Base-by-base conservation (phyloP, 1,139 yeast genomes). In the Taiozyma sp. region DNA sequence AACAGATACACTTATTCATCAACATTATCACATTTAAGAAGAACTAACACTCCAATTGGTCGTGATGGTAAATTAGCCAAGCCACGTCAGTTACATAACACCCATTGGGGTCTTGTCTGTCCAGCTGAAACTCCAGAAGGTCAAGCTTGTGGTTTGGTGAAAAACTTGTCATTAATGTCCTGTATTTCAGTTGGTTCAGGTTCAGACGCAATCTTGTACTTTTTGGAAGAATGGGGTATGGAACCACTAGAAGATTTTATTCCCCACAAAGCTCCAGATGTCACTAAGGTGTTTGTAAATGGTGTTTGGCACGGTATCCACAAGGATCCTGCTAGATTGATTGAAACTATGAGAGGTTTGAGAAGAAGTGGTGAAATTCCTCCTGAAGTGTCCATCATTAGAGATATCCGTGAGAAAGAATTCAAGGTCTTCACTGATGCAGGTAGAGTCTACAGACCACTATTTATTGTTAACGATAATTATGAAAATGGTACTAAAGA, bases 121-220 rank as follows among this genome's bases (percentile, higher is more conserved):
- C 99, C 99, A 45, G 99, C 99, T 28, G 99, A 93, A 72, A 93
- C 99, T 16, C 99, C 99, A 4, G 99, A 93, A 77, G 99, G 99
- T 66, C 99, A 93, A 75, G 99, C 99, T 47, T 93, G 99, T 87
- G 99, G 99, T 65, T 79, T 93, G 70, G 99, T 95, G 51, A 93
- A 93, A 76, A 93, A 93, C 70, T 78, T 93, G 68, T 91, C 98
- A 1, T 77, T 93, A 62, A 92, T 95, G 98, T 83, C 98, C 1
- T 91, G 98, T 76, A 91, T 93, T 52, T 93, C 99, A 30, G 99
- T 95, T 58, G 99, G 99, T 69, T 83, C 97, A 12, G 90, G 96
- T n/a, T 89, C 97, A 41, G 96, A 91, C 67, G 97, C 98, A 43
- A 92, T 93, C 65, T 79, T 87, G 58, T 89, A 89, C 65, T 88